A percentile compares a stretch with the other conserved stretches of the same genome.
Conservation (phyloP, 2,329 filamentous ascomycete genomes). For the Trichoderma sp. region DNA sequence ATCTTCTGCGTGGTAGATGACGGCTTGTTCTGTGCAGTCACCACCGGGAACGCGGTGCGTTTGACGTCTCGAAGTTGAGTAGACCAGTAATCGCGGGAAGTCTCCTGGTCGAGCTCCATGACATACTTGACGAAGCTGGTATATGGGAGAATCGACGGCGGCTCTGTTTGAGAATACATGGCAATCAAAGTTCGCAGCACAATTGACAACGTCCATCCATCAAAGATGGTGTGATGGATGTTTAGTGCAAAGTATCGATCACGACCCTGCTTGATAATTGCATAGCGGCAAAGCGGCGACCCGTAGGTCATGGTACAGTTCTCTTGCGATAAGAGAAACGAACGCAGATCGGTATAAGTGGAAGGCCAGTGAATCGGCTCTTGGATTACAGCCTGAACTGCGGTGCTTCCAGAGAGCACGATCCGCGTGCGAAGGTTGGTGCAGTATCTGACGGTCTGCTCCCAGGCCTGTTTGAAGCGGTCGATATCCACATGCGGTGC, state of each 20-base stretch:
- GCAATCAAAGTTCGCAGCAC: background rate
- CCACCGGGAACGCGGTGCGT: background rate
- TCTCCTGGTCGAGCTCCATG: background rate
- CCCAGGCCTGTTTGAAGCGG: constrained; percentile 34
- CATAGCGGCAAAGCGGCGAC: constrained; percentile 9
- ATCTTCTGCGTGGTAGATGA: background rate
- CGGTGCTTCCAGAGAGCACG: background rate
- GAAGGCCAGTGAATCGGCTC: background rate
- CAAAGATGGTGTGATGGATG: constrained; percentile 18
- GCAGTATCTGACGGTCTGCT: constrained; percentile 1
- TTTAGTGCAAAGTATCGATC: constrained; percentile 5
- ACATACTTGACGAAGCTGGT: constrained; percentile 18
- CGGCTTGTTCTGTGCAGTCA: background rate
- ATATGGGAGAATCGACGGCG: background rate
- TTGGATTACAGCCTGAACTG: constrained; percentile 7
- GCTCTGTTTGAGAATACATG: background rate
- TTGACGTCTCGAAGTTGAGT: constrained; percentile 27
- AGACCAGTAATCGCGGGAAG: constrained; percentile 28
- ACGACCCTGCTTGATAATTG: background rate
- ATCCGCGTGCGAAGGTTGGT: constrained; percentile 26
- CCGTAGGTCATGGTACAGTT: constrained; percentile 18
- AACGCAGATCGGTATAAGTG: background rate
- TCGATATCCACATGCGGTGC: background rate
- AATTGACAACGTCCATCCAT: constrained; percentile 1
- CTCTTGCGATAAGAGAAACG: background rate